Base-by-base conservation (phyloP, 2,329 filamentous ascomycete genomes). In the Colletotrichum cuscutae region DNA sequence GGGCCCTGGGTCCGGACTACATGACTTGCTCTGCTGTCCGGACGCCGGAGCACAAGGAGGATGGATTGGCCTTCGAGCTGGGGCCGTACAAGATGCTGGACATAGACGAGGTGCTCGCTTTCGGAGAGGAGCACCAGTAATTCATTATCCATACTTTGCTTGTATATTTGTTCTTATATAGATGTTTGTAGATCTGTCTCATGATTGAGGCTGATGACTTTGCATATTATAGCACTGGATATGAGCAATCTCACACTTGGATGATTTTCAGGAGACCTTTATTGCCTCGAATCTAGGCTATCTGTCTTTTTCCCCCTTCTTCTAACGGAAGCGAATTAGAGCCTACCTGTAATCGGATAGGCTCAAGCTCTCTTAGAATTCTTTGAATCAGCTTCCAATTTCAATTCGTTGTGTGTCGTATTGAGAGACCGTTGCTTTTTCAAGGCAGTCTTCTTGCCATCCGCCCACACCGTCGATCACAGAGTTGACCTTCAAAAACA, bases 11-110 rank as follows among this genome's bases (percentile, higher is more conserved):
- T 0, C 77, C 79, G 11, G 86, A 89, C 58, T 90, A 86, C 79
- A 89, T 90, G 86, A 82, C 88, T 67, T 87, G 86, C 73, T 87
- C 87, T 28, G 87, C 85, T 1, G 82, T 89, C 57, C 82, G 85
- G 73, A 86, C 84, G 61, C 82, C 82, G 1, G 77, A 74, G 46
- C 72, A 76, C 1, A 81, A 81, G 66, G 79, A 80, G 61, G 81
- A 81, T 12, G 86, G 80, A 8, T 77, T 86, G 54, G 79, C 79
- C 1, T 80, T 85, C 70, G 74, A 80, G 24, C 71, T 87, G 59
- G 84, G 82, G 1, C 79, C 83, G 15, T 88, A 86, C 70, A 80
- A 83, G 75, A 76, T 80, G 61, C 68, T 89, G 24, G 76, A 81
- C 46, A 73, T 90, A 56, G 84, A 88, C 2, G 80, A 86, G 56